Evolutionary conservation across 768 basidiomycete species (phyloP).

Genomic region (Amanita exitialis): DNA sequence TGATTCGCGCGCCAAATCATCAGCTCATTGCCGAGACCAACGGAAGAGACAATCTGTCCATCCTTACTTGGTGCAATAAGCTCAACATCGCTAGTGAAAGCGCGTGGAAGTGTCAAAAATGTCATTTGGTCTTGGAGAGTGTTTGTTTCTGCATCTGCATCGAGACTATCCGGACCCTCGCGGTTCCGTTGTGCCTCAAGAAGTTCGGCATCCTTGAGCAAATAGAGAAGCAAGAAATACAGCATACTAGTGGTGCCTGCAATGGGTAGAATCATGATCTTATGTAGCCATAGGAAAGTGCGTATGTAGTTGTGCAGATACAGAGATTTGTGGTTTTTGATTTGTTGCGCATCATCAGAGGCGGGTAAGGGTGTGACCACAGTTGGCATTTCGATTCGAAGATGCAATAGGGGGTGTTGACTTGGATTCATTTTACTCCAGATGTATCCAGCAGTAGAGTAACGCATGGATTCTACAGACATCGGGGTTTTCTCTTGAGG

Average conservation of each 20-base stretch:
- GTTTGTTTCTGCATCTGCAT: slow-evolving; percentile 17
- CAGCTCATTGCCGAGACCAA: slow-evolving; percentile 74
- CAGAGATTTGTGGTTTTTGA: slow-evolving; percentile 16
- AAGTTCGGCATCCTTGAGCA: slow-evolving; percentile 86
- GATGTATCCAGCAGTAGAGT: slow-evolving; percentile 48
- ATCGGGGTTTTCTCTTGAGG: not conserved
- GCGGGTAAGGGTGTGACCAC: slow-evolving; percentile 57
- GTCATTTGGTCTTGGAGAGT: slow-evolving; percentile 33
- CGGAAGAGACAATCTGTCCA: slow-evolving; percentile 55
- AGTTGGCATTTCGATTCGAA: slow-evolving; percentile 74
- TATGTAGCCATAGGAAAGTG: slow-evolving; percentile 60
- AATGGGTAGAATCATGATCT: slow-evolving; percentile 83
- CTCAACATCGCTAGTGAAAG: slow-evolving; percentile 76
- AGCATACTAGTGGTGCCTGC: slow-evolving; percentile 62
- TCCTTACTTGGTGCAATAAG: slow-evolving; percentile 63
- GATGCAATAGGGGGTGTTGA: slow-evolving; percentile 54
- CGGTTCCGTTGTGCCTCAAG: slow-evolving; percentile 77
- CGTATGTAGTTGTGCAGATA: slow-evolving; percentile 35
- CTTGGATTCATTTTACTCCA: slow-evolving; percentile 75
- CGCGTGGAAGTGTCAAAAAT: slow-evolving; percentile 71
- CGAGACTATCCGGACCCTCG: slow-evolving; percentile 29
- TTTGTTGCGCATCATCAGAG: slow-evolving; percentile 13
- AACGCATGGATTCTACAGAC: slow-evolving; percentile 12
- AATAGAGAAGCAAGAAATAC: slow-evolving; percentile 71
- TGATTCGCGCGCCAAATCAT: slow-evolving; percentile 51